Conservation (phyloP, 2,329 filamentous ascomycete genomes). For the Chrysoporthe deuterocubensis region DNA sequence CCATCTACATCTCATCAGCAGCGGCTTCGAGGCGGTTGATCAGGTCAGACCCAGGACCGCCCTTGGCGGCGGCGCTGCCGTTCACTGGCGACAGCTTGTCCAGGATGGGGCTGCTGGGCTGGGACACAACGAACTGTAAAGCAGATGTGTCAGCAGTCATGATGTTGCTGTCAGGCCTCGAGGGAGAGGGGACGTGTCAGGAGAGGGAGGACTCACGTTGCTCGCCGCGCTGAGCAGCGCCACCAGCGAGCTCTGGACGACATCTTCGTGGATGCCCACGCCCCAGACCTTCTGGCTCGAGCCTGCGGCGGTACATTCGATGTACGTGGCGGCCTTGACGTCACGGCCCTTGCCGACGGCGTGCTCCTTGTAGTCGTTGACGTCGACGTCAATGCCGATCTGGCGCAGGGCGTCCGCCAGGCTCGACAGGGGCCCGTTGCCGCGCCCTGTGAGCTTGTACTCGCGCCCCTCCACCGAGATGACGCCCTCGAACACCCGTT, state of each 20-base stretch:
- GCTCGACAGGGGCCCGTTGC: slow-evolving; percentile 89
- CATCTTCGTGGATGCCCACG: slow-evolving; percentile 89
- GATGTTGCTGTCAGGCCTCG: background rate
- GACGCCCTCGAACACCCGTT: slow-evolving; percentile 83
- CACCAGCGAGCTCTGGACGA: slow-evolving; percentile 86
- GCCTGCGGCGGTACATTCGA: slow-evolving; percentile 77
- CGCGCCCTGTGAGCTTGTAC: slow-evolving; percentile 76
- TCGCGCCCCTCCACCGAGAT: slow-evolving; percentile 82
- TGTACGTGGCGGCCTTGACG: slow-evolving; percentile 93
- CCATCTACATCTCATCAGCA: slow-evolving; percentile 28
- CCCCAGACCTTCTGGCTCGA: slow-evolving; percentile 81
- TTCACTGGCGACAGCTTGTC: slow-evolving; percentile 19
- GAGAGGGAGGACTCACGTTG: slow-evolving; percentile 64
- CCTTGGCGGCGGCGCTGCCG: slow-evolving; percentile 32
- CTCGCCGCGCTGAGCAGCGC: slow-evolving; percentile 84
- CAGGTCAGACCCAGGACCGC: slow-evolving; percentile 31
- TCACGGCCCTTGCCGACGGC: slow-evolving; percentile 80
- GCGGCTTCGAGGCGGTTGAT: slow-evolving; percentile 43
- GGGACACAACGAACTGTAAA: slow-evolving; percentile 71
- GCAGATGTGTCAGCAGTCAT: background rate
- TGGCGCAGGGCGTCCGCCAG: slow-evolving; percentile 79
- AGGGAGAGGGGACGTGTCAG: background rate
- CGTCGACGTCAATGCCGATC: slow-evolving; percentile 85
- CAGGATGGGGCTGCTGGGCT: slow-evolving; percentile 70
- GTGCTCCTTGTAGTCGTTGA: slow-evolving; percentile 95